Percentiles rank a stretch among this genome's conserved stretches.
Conservation (phyloP, 441 rosid species). For the Dalechampia spathulata region DNA sequence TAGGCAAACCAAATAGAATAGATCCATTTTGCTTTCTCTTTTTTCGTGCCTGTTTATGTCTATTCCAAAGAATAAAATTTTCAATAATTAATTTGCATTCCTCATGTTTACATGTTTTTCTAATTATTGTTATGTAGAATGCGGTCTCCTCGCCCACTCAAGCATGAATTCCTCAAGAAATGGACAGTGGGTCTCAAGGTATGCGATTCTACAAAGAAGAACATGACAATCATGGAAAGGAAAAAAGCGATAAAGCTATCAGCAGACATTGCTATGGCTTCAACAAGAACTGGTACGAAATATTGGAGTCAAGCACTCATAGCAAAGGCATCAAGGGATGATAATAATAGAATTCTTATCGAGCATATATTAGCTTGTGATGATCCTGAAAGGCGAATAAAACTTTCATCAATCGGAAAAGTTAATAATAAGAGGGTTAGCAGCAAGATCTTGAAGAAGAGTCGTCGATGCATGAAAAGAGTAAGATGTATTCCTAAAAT, state of each 20-base stretch:
- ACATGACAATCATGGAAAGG: slow-evolving; percentile 45
- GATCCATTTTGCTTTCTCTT: too few species aligned
- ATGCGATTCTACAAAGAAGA: slow-evolving; percentile 31
- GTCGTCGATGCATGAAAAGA: slow-evolving; percentile 16
- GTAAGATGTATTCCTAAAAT: slow-evolving; percentile 14
- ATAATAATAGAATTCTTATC: slow-evolving; percentile 19
- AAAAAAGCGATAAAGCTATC: slow-evolving; percentile 74
- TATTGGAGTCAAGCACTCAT: slow-evolving; percentile 83
- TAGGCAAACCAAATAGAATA: not conserved
- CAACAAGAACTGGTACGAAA: slow-evolving; percentile 52
- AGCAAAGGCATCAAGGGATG: slow-evolving; percentile 34
- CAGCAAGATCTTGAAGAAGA: slow-evolving; percentile 55
- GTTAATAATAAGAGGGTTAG: slow-evolving; percentile 32
- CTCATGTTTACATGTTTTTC: not conserved
- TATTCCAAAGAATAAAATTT: not conserved
- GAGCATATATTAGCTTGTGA: slow-evolving; percentile 32
- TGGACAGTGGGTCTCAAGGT: slow-evolving; percentile 54
- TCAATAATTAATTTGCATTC: not conserved
- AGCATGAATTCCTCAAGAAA: slow-evolving; percentile 65
- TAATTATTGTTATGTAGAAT: slow-evolving; percentile 26
- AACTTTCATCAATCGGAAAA: not conserved
- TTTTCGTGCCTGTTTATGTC: not conserved
- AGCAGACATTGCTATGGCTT: slow-evolving; percentile 86
- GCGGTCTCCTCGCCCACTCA: slow-evolving; percentile 37
- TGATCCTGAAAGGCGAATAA: slow-evolving; percentile 15